Percentiles rank a stretch among this genome's conserved stretches.
Conservation (phyloP, 1,284 basidiomycete species). For the Cutaneotrichosporon sp. region DNA sequence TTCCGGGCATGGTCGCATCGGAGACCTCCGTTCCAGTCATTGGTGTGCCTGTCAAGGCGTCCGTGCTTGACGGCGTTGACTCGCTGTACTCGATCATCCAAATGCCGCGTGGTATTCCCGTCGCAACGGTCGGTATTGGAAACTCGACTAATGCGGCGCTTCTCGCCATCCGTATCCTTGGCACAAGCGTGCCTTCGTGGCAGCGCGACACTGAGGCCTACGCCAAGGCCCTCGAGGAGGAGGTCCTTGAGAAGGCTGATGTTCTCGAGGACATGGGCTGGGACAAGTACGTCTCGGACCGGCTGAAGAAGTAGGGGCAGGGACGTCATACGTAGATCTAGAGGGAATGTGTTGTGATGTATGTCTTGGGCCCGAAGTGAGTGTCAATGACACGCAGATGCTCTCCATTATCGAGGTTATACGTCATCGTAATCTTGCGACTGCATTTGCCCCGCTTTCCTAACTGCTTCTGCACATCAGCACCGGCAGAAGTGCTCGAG, state of each 20-base stretch:
- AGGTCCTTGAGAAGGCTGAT: constrained; percentile 79
- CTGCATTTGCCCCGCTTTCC: too few relatives aligned
- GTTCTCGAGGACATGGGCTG: constrained; percentile 74
- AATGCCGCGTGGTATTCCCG: constrained; percentile 98
- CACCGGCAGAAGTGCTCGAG: too few relatives aligned
- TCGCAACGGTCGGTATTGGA: constrained; percentile 96
- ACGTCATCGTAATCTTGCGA: too few relatives aligned
- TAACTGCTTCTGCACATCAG: too few relatives aligned
- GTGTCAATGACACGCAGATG: too few relatives aligned
- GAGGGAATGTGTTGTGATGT: not conserved
- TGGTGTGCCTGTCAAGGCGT: constrained; percentile 95
- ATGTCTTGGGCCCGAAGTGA: too few relatives aligned
- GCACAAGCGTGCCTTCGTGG: constrained; percentile 65
- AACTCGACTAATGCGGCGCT: constrained; percentile 92
- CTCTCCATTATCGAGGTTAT: too few relatives aligned
- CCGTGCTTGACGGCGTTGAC: constrained; percentile 90
- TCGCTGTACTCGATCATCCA: constrained; percentile 96
- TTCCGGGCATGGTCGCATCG: constrained; percentile 96
- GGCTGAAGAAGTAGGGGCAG: constrained; percentile 48
- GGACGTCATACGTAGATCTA: not conserved
- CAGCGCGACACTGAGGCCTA: constrained; percentile 69
- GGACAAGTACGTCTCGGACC: constrained; percentile 63
- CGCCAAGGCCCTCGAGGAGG: constrained; percentile 66
- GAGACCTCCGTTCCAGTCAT: constrained; percentile 91
- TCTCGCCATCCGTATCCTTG: constrained; percentile 83